A percentile compares a stretch with the other conserved stretches of the same genome.
phyloP scores from a whole-genome alignment of 139 green algal genomes.

The Protoeuglena noctilucae region DNA sequence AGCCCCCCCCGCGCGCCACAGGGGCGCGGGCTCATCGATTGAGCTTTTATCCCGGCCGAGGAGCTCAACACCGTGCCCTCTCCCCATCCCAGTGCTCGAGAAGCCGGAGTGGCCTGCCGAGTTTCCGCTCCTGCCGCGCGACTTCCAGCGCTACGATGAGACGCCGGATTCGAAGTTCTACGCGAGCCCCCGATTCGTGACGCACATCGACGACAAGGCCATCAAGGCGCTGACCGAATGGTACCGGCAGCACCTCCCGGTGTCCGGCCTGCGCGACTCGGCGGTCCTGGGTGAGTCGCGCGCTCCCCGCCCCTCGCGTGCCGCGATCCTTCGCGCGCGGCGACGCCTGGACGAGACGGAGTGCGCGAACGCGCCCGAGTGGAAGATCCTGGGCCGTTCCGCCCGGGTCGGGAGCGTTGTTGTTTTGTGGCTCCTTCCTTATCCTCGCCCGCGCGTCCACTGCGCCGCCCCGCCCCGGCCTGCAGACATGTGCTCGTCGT shows the following conservation, averaged over 20 bases:
- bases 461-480: too few species aligned
- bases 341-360: not conserved
- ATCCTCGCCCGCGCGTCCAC: too few species aligned
- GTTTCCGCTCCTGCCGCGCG: constrained; percentile 45
- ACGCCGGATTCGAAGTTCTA: constrained; percentile 51
- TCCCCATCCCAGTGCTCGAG: too few species aligned
- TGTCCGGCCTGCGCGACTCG: not conserved
- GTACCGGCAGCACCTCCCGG: not conserved
- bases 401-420: constrained; percentile 16
- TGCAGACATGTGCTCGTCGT: constrained; percentile 76
- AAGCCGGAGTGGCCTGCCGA: constrained; percentile 50
- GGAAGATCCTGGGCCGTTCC: constrained; percentile 36
- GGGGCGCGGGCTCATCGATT: too few species aligned
- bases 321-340: not conserved
- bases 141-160: constrained; percentile 49
- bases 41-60: too few species aligned
- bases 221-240: constrained; percentile 57
- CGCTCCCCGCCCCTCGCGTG: not conserved
- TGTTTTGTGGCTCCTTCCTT: too few species aligned
- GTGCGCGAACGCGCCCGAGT: constrained; percentile 38
- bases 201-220: constrained; percentile 85
- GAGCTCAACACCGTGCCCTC: not conserved
- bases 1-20: too few species aligned
- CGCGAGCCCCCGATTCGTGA: constrained; percentile 66
- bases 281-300: constrained; percentile 22